Evolutionary conservation across 2,329 filamentous ascomycete genomes (phyloP), one percentile per base, ranked within the genome.

Genomic region (Talaromyces sp.): DNA sequence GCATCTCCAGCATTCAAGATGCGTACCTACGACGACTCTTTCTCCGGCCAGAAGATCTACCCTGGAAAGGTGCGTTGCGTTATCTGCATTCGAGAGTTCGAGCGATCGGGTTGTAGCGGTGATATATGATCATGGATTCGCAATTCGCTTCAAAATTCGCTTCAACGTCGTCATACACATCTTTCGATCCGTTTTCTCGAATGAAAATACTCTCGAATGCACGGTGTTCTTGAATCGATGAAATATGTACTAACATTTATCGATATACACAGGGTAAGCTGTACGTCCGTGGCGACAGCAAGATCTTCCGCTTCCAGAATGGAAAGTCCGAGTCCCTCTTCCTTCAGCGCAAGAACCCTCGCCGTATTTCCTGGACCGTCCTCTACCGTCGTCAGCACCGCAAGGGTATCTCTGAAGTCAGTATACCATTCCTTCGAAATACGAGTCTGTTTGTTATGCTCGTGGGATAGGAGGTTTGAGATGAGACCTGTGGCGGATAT

Each of bases 361-460:
- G 95, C 84, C 93, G 94, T 82, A 98, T 99, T 84, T 90, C 94
- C 75, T 99, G 95, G 95, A 99, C 95, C 74, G 90, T 93, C 78
- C 91, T 99, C 72, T 99, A 92, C 92, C 90, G 95, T 83, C 91
- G 94, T 85, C 92, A 96, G 86, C 94, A 97, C 90, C 95, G 93
- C 88, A 99, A 99, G 93, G 95, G 95, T 90, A 96, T 98, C 86
- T 96, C 94, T 88, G 95, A 99, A 93, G 95, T 98, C 90, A 86
- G 90, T 82, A 71, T 66, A 31, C 69, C 41, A 33, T 60, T 35
- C 16, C 37, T 52, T 35, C 60, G 19, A 41, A 66, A 16, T 60
- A 27, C 27, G 24, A 41, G 54, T 62, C 58, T 52, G n/a, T 59
- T 45, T 61, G 19, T 57, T 37, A 33, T 31, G 22, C 35, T 13